Base-by-base conservation (phyloP, 345 rosid genomes). In the Camelina neglecta region DNA sequence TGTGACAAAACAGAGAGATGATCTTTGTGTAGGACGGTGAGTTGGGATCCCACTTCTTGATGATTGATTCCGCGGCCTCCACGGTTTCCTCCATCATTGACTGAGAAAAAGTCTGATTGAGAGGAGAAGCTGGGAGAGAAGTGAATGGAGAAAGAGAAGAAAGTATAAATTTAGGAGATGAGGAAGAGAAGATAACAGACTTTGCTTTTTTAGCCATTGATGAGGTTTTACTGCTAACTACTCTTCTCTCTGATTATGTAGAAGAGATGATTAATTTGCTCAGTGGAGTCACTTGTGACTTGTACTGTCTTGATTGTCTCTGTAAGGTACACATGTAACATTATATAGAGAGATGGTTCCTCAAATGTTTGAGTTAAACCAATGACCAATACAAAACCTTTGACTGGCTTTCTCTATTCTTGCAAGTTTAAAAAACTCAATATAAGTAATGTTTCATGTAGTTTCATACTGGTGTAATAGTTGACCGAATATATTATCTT, bases 41-140 rank as follows among this genome's bases (percentile, higher is more conserved):
- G 79, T 74, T 75, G 0, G 60, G 42, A 61, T 83, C 87, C 98
- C 96, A 93, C 81, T 81, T 87, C 18, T 26, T 78, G 80, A 90
- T 90, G 57, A 90, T 65, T 23, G 82, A 11, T 70, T 83, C 86
- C 0, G 94, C 85, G 21, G 78, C 75, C 54, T 65, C 63, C 4
- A 93, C 76, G 48, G 67, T 84, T 53, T 87, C 86, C 51, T 84
- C 86, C 78, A 82, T 73, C 80, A 81, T 41, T 9, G 86, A 77
- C 65, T 78, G 73, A 18, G 96, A 81, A 69, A 74, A 82, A 0
- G 75, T 71, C 9, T 73, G 61, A 7, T 8, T 53, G 5, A 62
- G 72, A 48, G 62, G 67, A 6, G 64, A 66, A 79, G 47, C 73
- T 10, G 71, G 67, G 50, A 74, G 66, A n/a, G 82, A 44, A 11